A percentile compares a stretch with the other conserved stretches of the same genome.
These are phyloP conservation scores for Silene noctiflora DNA, from an alignment of 179 eudicot genomes.

Conservation along the genomic window DNA sequence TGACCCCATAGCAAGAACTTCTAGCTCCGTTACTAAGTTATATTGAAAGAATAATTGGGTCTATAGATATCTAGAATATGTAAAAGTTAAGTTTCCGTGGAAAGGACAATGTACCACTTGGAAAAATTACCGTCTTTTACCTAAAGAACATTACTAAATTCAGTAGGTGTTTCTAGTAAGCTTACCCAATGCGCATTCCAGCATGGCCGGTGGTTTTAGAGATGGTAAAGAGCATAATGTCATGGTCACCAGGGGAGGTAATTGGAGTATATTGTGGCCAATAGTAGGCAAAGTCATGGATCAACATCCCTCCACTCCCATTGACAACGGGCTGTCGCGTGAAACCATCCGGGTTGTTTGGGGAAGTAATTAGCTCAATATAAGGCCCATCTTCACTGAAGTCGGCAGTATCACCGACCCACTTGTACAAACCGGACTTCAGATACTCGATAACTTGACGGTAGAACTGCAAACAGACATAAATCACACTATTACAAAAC, in stretches of 20 bases:
- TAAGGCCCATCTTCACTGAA: conserved; percentile 57
- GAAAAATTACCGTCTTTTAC: background rate
- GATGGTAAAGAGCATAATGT: conserved; percentile 77
- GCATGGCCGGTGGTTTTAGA: conserved; percentile 94
- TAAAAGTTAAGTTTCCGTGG: too few species aligned
- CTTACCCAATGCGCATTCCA: conserved; percentile 80
- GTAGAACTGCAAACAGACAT: conserved; percentile 54
- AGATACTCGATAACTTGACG: conserved; percentile 66
- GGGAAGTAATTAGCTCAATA: conserved; percentile 87
- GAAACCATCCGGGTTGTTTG: conserved; percentile 91
- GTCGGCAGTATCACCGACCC: conserved; percentile 71
- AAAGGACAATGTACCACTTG: background rate
- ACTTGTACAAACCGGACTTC: conserved; percentile 72
- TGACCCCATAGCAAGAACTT: too few species aligned
- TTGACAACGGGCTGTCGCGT: conserved; percentile 61
- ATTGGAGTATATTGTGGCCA: conserved; percentile 97
- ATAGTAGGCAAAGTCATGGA: conserved; percentile 86
- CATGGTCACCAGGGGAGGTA: conserved; percentile 57
- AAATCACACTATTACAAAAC: conserved; percentile 6
- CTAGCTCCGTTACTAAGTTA: too few species aligned
- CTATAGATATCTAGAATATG: too few species aligned
- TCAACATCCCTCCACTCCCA: conserved; percentile 48
- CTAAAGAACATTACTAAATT: background rate
- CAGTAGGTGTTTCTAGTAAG: background rate
- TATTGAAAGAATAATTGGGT: too few species aligned